Conservation (phyloP, 2,329 filamentous ascomycete genomes). For the Epichloe hybrida region DNA sequence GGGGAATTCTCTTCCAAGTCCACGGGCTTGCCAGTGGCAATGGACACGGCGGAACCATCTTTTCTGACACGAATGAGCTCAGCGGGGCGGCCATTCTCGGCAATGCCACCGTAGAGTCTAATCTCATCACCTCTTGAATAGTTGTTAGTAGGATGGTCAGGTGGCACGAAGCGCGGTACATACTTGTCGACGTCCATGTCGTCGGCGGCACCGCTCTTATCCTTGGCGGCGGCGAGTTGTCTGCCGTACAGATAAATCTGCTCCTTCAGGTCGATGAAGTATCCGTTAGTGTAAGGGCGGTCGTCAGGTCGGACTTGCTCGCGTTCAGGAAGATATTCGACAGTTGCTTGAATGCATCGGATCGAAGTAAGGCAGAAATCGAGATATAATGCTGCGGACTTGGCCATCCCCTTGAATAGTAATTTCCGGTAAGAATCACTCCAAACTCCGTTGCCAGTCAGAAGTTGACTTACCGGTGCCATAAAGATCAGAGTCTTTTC, state of each 20-base stretch:
- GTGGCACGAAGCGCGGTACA: slow-evolving; percentile 22
- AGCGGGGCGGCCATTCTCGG: slow-evolving; percentile 67
- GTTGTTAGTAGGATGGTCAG: slow-evolving; percentile 16
- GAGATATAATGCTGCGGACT: slow-evolving; percentile 58
- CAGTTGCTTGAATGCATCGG: slow-evolving; percentile 77
- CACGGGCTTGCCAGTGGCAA: slow-evolving; percentile 55
- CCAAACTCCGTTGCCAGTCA: slow-evolving; percentile 41
- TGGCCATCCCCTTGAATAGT: slow-evolving; percentile 64
- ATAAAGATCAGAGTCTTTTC: slow-evolving; percentile 88
- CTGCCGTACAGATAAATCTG: slow-evolving; percentile 84
- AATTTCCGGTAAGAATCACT: slow-evolving; percentile 57
- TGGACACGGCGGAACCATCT: slow-evolving; percentile 65
- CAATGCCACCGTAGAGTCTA: slow-evolving; percentile 67
- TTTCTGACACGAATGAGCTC: slow-evolving; percentile 75
- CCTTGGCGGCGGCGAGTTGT: slow-evolving; percentile 64
- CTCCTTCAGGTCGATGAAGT: slow-evolving; percentile 91
- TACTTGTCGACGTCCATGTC: slow-evolving; percentile 48
- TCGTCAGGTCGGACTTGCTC: slow-evolving; percentile 78
- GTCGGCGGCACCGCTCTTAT: slow-evolving; percentile 45
- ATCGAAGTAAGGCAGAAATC: slow-evolving; percentile 85
- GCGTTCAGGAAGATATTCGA: slow-evolving; percentile 71
- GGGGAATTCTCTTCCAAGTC: slow-evolving; percentile 33
- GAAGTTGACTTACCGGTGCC: slow-evolving; percentile 74
- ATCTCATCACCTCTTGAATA: slow-evolving; percentile 47
- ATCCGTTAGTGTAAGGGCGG: slow-evolving; percentile 85